Evolutionary conservation across 202 grass and related monocot genomes (phyloP), one percentile per base, ranked within the genome.

Genomic region (Digitaria exilis): DNA sequence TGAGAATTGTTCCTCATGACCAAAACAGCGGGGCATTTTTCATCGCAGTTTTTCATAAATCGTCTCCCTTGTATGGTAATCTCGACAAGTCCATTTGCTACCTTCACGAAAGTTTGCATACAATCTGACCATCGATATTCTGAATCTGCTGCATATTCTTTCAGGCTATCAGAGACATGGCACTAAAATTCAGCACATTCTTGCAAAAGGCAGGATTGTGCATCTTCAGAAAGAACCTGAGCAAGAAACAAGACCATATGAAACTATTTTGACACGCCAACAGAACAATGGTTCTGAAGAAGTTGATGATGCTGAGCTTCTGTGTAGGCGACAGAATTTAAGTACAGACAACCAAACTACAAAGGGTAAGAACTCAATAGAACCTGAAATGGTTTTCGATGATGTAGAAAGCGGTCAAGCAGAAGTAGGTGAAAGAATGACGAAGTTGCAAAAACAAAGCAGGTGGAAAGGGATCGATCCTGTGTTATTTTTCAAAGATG

Each of bases 1-100:
- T 98, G 89, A 98, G 96, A 83, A 94, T 98, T 73, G 67, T 98
- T 87, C 96, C 96, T 63, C 91, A 96, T 75, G 96, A 98, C 65
- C 93, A 98, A 75, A 93, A 98, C 43, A 93, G 84, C 0, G 93
- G 96, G 37, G 96, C 96, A 39, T 98, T 98, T 88, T 98, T 98
- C 62, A 96, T 98, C 64, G 87, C 96, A 58, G 96, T 98, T 89
- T 71, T 98, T 73, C 89, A 84, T 65, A 98, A 98, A 78, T 25
- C 90, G 59, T 75, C 91, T 18, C 82, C 89, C 10, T 82, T 94
- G 71, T 80, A 73, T 55, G 71, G 71, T 74, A 74, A 74, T 55
- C 49, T 73, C 67, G 28, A 55, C 21, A 28, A 68, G 37, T 52
- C 64, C 57, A 76, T 48, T 74, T 24, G 43, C 50, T 79, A 56